Conservation (phyloP, 441 rosid genomes). For the Daphne laureola region DNA sequence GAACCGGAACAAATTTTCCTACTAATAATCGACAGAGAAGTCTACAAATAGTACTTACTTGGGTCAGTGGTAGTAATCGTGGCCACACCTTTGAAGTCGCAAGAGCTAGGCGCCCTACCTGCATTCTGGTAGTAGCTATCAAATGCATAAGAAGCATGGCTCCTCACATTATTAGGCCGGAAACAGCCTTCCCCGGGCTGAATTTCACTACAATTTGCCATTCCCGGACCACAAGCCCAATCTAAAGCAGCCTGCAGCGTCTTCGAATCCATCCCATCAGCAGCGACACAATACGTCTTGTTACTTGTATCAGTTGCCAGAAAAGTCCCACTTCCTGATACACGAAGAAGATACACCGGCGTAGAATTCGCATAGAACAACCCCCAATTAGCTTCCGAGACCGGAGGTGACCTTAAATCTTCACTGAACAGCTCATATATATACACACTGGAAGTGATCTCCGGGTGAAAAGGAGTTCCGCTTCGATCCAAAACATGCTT, state of each 20-base stretch:
- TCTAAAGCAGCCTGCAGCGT: constrained; percentile 84
- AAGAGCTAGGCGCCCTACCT: constrained; percentile 63
- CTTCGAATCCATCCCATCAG: constrained; percentile 59
- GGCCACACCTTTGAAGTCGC: constrained; percentile 91
- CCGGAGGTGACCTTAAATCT: constrained; percentile 59
- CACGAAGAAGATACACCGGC: constrained; percentile 73
- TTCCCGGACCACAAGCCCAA: constrained; percentile 90
- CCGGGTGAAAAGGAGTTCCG: constrained; percentile 82
- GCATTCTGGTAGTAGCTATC: constrained; percentile 86
- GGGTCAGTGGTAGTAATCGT: constrained; percentile 89
- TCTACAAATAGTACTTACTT: constrained; percentile 43
- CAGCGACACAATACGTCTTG: constrained; percentile 67
- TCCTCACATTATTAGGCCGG: constrained; percentile 73
- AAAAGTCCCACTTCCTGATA: constrained; percentile 68
- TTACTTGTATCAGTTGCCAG: constrained; percentile 84
- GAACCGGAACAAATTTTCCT: too few relatives aligned
- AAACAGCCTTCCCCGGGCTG: constrained; percentile 87
- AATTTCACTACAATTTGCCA: constrained; percentile 73
- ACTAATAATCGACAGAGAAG: too few relatives aligned
- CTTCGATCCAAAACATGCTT: constrained; percentile 66
- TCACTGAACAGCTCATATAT: constrained; percentile 79
- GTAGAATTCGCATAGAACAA: constrained; percentile 64
- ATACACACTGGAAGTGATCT: constrained; percentile 63
- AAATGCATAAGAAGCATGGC: constrained; percentile 81
- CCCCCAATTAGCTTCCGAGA: constrained; percentile 85